Conservation (phyloP, 163 green algal species). For the Prototheca wickerhamii region DNA sequence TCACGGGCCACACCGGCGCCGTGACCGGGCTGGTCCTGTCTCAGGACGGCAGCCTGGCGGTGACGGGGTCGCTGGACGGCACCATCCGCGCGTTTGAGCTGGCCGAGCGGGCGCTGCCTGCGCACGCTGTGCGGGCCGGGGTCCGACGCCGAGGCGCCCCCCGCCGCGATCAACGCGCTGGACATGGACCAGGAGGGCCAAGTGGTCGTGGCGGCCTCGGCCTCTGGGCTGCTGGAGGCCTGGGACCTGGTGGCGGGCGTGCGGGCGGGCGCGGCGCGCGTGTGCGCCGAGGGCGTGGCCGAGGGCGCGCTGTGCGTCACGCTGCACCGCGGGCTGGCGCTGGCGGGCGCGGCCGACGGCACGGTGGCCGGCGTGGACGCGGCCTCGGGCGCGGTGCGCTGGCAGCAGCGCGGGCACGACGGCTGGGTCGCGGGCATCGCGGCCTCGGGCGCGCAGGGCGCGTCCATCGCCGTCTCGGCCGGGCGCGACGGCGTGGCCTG, state of each 20-base stretch:
- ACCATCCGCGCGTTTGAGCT: slow-evolving; percentile 39
- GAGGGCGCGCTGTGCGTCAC: slow-evolving; percentile 8
- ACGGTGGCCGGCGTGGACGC: slow-evolving; percentile 68
- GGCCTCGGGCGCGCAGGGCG: slow-evolving; percentile 22
- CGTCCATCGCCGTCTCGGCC: slow-evolving; percentile 21
- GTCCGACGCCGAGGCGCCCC: slow-evolving; percentile 15
- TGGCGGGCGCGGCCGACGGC: slow-evolving; percentile 61
- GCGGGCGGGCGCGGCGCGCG: background rate
- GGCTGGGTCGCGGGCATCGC: slow-evolving; percentile 45
- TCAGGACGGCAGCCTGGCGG: slow-evolving; percentile 31
- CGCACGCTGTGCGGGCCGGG: slow-evolving; percentile 25
- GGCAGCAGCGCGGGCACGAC: slow-evolving; percentile 40
- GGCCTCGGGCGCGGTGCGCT: slow-evolving; percentile 34
- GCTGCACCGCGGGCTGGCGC: slow-evolving; percentile 13
- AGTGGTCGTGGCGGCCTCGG: slow-evolving; percentile 26
- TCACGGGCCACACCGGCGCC: slow-evolving; percentile 55
- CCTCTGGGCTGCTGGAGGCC: slow-evolving; percentile 30
- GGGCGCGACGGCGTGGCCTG: slow-evolving; percentile 41
- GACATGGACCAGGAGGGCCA: slow-evolving; percentile 30
- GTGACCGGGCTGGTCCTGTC: slow-evolving; percentile 54
- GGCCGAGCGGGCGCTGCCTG: slow-evolving; percentile 37
- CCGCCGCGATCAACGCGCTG: slow-evolving; percentile 21
- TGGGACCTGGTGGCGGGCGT: slow-evolving; percentile 35
- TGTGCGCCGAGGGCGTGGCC: background rate
- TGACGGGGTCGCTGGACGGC: slow-evolving; percentile 40